Conservation (phyloP, 345 rosid species). For the Citrus hindsii region DNA sequence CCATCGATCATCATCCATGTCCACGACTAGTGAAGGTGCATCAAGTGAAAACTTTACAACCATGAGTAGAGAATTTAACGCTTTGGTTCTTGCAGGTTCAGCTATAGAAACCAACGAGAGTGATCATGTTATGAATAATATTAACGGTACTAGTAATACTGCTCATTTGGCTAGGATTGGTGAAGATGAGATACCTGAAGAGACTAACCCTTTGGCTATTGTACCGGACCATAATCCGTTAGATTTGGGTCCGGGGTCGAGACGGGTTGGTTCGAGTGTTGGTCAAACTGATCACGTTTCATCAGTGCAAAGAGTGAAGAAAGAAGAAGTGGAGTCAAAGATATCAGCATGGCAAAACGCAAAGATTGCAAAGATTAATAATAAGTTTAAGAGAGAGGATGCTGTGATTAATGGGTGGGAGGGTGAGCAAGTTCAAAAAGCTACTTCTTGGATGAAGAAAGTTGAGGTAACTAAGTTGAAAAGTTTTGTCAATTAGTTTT, state of each 20-base stretch:
- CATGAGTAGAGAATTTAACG: constrained; percentile 93
- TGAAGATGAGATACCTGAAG: constrained; percentile 58
- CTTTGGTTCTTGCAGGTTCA: constrained; percentile 87
- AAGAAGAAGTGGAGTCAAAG: constrained; percentile 91
- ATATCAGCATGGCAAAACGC: constrained; percentile 96
- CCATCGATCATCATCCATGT: constrained; percentile 39
- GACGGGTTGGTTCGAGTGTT: constrained; percentile 16
- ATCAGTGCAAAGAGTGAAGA: constrained; percentile 80
- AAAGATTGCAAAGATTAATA: constrained; percentile 79
- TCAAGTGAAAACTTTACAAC: constrained; percentile 78
- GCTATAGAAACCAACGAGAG: constrained; percentile 34
- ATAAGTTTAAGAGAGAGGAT: constrained; percentile 91
- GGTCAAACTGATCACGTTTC: constrained; percentile 15
- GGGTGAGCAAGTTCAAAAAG: constrained; percentile 72
- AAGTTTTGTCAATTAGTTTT: not conserved
- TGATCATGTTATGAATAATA: not conserved
- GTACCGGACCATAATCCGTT: constrained; percentile 54
- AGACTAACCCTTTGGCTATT: constrained; percentile 80
- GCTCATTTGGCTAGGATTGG: constrained; percentile 57
- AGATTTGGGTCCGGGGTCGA: constrained; percentile 21
- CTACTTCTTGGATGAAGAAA: constrained; percentile 87
- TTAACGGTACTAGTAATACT: not conserved
- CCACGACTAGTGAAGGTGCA: constrained; percentile 43
- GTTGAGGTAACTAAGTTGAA: constrained; percentile 56
- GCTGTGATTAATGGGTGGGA: constrained; percentile 93